Conservation (phyloP, 1,284 basidiomycete genomes). For the Gymnopus androsaceus region DNA sequence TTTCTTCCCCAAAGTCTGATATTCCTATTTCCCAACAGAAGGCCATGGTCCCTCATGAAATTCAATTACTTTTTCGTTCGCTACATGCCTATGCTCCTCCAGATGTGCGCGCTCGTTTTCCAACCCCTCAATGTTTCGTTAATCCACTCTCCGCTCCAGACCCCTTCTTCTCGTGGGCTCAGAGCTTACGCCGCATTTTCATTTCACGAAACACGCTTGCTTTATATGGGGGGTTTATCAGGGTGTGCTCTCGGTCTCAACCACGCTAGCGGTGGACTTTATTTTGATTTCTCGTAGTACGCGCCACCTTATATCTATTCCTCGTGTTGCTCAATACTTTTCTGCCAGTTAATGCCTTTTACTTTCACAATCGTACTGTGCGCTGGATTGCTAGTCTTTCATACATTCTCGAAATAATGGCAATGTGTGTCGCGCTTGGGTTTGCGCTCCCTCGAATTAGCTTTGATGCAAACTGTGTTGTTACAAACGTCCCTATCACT, state of each 20-base stretch:
- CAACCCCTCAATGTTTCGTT: neutral
- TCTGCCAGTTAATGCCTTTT: slow-evolving; percentile 7
- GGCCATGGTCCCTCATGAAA: slow-evolving; percentile 13
- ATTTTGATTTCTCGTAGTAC: slow-evolving; percentile 7
- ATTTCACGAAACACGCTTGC: slow-evolving; percentile 10
- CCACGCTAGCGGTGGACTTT: neutral
- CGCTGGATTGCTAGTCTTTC: neutral
- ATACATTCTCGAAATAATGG: slow-evolving; percentile 3
- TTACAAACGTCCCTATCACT: neutral
- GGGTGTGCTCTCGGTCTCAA: neutral
- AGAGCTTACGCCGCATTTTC: slow-evolving; percentile 1
- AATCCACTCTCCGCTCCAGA: neutral
- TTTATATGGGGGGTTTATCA: slow-evolving; percentile 9
- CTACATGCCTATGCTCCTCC: slow-evolving; percentile 9
- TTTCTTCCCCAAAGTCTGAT: no score
- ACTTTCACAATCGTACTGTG: neutral
- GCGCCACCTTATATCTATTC: no score
- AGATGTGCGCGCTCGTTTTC: slow-evolving; percentile 5
- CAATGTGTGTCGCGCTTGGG: neutral
- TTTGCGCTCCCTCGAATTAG: slow-evolving; percentile 4
- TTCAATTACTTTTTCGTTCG: slow-evolving; percentile 12
- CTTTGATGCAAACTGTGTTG: slow-evolving; percentile 3
- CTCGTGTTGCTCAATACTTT: neutral
- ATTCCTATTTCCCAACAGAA: no score
- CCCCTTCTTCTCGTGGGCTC: slow-evolving; percentile 13